Percentiles rank a stretch among this genome's conserved stretches.
Conservation (phyloP, 176 grass and related monocot genomes). For the Triticum urartu region DNA sequence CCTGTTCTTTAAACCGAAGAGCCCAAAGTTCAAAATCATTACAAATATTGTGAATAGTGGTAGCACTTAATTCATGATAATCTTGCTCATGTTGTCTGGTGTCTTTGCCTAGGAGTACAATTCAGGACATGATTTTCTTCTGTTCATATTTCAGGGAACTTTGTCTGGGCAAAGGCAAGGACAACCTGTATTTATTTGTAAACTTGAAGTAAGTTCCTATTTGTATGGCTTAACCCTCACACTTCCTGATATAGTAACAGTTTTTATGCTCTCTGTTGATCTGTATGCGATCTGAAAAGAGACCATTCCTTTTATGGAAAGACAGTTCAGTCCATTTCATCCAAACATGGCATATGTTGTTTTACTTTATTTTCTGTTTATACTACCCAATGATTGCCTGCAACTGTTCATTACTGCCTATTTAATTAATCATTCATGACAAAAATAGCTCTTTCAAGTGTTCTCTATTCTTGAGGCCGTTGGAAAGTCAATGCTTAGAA, state of each 20-base stretch:
- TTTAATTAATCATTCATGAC: slow-evolving; percentile 6
- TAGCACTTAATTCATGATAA: background rate
- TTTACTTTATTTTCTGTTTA: slow-evolving; percentile 9
- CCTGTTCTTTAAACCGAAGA: no score
- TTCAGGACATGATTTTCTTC: slow-evolving; percentile 6
- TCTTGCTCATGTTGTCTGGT: slow-evolving; percentile 13
- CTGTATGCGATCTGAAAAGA: slow-evolving; percentile 4
- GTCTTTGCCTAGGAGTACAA: background rate
- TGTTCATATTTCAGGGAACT: slow-evolving; percentile 74
- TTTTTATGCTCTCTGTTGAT: background rate
- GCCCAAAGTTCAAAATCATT: no score
- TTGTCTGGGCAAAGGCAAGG: slow-evolving; percentile 94
- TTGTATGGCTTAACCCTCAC: slow-evolving; percentile 9
- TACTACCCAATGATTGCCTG: background rate
- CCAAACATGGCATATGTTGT: background rate
- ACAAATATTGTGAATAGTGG: no score
- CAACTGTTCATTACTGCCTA: background rate
- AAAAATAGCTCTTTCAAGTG: background rate
- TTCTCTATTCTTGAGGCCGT: background rate
- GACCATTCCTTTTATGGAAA: background rate
- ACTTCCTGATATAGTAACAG: background rate
- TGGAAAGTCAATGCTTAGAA: background rate
- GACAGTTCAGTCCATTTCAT: background rate
- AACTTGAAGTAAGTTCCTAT: slow-evolving; percentile 89
- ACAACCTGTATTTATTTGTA: slow-evolving; percentile 98